Percentiles rank a stretch among this genome's conserved stretches.
Conservation (phyloP, 495 filamentous ascomycete genomes). For the Lindgomyces ingoldianus region DNA sequence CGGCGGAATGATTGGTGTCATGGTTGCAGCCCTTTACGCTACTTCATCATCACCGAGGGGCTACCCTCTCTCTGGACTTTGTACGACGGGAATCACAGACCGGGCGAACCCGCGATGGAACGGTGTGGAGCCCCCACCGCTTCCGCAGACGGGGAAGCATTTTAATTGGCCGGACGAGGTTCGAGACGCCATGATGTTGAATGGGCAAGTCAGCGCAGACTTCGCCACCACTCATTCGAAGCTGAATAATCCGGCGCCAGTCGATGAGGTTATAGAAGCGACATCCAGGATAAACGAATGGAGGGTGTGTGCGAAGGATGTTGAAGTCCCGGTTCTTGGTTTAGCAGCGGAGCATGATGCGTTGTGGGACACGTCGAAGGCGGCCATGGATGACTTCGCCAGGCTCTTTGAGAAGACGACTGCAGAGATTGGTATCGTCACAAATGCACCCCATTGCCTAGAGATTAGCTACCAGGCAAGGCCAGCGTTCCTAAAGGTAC, state of each 20-base stretch:
- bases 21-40: not conserved
- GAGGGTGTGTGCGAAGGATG: not conserved
- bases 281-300: not conserved
- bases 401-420: not conserved
- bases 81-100: not conserved
- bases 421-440: not conserved
- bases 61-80: not conserved
- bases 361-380: not conserved
- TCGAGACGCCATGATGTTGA: not conserved
- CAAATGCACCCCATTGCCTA: not conserved
- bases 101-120: not conserved
- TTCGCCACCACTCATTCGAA: not conserved
- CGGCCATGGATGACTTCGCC: not conserved
- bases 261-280: not conserved
- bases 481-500: not conserved
- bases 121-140: not conserved
- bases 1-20: not conserved
- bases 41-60: not conserved
- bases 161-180: not conserved
- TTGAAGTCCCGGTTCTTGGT: not conserved
- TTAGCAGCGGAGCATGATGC: not conserved
- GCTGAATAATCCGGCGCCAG: not conserved
- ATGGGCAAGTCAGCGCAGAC: not conserved
- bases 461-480: not conserved
- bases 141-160: not conserved